These are phyloP conservation scores for Metschnikowia amazonensis DNA, from an alignment of 805 yeast species.

Conservation along the genomic window DNA sequence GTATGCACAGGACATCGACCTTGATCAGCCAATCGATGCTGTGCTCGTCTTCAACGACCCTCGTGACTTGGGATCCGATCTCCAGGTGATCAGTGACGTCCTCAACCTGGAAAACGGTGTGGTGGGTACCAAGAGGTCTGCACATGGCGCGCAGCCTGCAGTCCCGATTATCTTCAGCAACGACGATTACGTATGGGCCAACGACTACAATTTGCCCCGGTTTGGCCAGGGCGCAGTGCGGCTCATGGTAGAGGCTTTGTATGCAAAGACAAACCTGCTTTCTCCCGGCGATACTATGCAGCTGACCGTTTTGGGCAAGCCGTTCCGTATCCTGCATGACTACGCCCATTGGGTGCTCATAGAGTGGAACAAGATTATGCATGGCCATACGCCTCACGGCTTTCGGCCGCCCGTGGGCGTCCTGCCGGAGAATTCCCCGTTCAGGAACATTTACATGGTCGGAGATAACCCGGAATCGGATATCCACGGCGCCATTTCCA, in stretches of 20 bases:
- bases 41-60: constrained; percentile 85
- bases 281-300: constrained; percentile 32
- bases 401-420: constrained; percentile 43
- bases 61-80: constrained; percentile 80
- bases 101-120: constrained; percentile 60
- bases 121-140: constrained; percentile 55
- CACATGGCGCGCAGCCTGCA: constrained; percentile 37
- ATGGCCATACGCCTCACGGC: constrained; percentile 17
- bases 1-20: constrained; percentile 34
- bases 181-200: constrained; percentile 85
- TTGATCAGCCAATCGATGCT: constrained; percentile 57
- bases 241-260: constrained; percentile 56
- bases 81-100: constrained; percentile 72
- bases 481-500: constrained; percentile 79
- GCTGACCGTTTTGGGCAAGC: constrained; percentile 73
- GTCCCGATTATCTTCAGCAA: constrained; percentile 78
- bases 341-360: constrained; percentile 73
- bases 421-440: constrained; percentile 31
- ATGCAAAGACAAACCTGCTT: constrained; percentile 50
- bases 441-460: constrained; percentile 79
- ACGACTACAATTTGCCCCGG: constrained; percentile 70
- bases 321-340: constrained; percentile 72
- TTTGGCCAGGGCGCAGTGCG: constrained; percentile 92
- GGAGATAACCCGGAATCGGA: constrained; percentile 97
- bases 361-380: constrained; percentile 45